Conservation (phyloP, 2,329 filamentous ascomycete species). For the Hymenoscyphus linearis region DNA sequence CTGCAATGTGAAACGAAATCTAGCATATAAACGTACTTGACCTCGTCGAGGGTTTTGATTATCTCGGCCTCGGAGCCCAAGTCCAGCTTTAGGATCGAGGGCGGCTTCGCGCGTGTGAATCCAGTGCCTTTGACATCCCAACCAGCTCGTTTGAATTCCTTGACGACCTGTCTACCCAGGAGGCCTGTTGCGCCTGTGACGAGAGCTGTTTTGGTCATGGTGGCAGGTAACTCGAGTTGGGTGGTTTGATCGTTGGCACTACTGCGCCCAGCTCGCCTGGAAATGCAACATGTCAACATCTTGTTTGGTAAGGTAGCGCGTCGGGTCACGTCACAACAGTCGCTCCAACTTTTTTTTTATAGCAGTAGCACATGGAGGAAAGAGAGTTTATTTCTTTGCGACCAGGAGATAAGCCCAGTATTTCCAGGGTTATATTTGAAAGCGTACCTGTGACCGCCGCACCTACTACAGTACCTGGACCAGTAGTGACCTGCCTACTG, state of each 20-base stretch:
- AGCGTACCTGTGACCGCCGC: no score
- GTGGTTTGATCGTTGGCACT: neutral
- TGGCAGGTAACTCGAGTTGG: conserved; percentile 12
- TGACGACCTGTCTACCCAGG: conserved; percentile 72
- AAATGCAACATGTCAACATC: neutral
- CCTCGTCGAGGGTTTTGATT: conserved; percentile 44
- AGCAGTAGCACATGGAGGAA: neutral
- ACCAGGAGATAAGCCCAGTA: neutral
- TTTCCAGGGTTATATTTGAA: no score
- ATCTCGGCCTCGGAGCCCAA: conserved; percentile 38
- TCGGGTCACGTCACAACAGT: neutral
- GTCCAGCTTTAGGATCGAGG: conserved; percentile 49
- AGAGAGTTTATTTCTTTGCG: neutral
- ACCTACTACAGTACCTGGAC: neutral
- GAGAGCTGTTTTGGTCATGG: conserved; percentile 51
- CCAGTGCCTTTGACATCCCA: conserved; percentile 73
- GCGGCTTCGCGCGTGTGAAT: conserved; percentile 66
- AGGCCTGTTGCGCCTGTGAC: conserved; percentile 83
- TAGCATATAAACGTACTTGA: conserved; percentile 43
- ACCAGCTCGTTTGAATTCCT: conserved; percentile 58
- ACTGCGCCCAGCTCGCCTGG: neutral
- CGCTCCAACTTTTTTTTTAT: neutral
- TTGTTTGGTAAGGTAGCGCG: neutral
- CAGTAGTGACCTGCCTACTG: no score
- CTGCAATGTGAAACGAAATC: conserved; percentile 8